Base-by-base conservation (phyloP, 306 rosid genomes). In the Trichosanthes truncata region DNA sequence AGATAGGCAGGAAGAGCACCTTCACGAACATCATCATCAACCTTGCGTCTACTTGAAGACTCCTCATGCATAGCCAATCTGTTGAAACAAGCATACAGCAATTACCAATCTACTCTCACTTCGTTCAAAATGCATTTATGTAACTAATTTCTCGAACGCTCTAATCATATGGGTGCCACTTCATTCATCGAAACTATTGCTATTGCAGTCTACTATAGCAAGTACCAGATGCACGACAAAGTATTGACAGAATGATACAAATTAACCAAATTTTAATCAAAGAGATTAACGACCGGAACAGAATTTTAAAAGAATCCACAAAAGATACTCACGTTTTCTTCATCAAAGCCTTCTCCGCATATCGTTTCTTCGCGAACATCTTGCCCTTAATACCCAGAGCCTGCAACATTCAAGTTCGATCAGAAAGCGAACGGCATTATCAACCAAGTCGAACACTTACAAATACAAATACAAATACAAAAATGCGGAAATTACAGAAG, bases 41-140 rank as follows among this genome's bases (percentile, higher is more conserved):
- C 87, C 91, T 91, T 94, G 76, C 93, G 92, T 81, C 96, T 85
- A 60, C 85, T 74, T 45, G 93, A 83, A 20, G 97, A 92, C 81
- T 94, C 97, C 81, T 92, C 98, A 61, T 94, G 98, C 93, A 91
- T 91, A 41, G 87, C 87, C 86, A 94, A 86, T 73, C 98, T 94
- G 87, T 84, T 61, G 72, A 78, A 15, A 67, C 29, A 55, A 9
- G 29, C 31, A 10, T 31, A 74, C 26, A 33, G 3, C 7, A 15
- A 51, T 51, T 52, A 33, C 13, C 23, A 15, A 31, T 74, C 48
- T 29, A n/a, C 62, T 31, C 40, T 17, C 43, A 51, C 6, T 51
- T 18, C 5, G 5, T 18, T 15, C 7, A 23, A 74, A 8, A 29
- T 12, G 26, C 43, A 74, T 0, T 26, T 8, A 29, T 25, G 25